phyloP scores from a whole-genome alignment of 2,329 filamentous ascomycete genomes.

The Fusarium penzigii region DNA sequence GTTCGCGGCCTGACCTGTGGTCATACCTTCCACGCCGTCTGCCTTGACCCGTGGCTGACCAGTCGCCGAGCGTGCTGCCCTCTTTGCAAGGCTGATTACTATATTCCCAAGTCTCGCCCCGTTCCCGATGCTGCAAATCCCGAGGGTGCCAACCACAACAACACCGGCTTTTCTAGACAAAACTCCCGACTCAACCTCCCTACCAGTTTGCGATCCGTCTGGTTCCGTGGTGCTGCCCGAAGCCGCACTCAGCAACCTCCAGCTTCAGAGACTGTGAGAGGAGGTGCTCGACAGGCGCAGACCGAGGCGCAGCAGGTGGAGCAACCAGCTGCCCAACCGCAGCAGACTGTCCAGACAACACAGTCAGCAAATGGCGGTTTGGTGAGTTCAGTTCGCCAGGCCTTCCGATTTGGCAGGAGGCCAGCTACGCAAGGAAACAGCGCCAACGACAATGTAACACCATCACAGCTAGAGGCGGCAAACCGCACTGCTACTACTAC shows the following conservation, averaged over 20 bases:
- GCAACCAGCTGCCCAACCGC: conserved; percentile 1
- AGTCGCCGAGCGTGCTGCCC: conserved; percentile 93
- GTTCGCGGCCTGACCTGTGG: conserved; percentile 91
- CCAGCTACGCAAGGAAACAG: conserved; percentile 9
- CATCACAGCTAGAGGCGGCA: conserved; percentile 50
- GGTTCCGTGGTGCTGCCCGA: conserved; percentile 32
- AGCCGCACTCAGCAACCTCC: conserved; percentile 2
- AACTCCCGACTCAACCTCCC: conserved; percentile 52
- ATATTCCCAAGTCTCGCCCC: conserved; percentile 84
- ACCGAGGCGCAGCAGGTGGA: conserved; percentile 9
- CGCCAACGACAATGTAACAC: conserved; percentile 36
- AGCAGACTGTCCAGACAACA: conserved; percentile 11
- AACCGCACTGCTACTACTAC: conserved; percentile 29
- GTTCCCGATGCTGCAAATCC: conserved; percentile 41
- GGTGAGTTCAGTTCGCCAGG: conserved; percentile 35
- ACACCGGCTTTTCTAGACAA: conserved; percentile 35
- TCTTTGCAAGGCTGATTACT: conserved; percentile 97
- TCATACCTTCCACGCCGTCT: conserved; percentile 96
- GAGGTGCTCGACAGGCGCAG: conserved; percentile 9
- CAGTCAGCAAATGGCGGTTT: conserved; percentile 25
- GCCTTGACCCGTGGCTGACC: conserved; percentile 95
- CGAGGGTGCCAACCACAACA: conserved; percentile 30
- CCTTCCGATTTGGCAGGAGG: conserved; percentile 34
- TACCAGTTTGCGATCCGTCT: conserved; percentile 41
- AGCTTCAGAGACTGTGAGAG: conserved; percentile 3